Percentiles rank a stretch among this genome's conserved stretches.
Conservation (phyloP, 768 basidiomycete genomes). For the Tephrocybe sp. region DNA sequence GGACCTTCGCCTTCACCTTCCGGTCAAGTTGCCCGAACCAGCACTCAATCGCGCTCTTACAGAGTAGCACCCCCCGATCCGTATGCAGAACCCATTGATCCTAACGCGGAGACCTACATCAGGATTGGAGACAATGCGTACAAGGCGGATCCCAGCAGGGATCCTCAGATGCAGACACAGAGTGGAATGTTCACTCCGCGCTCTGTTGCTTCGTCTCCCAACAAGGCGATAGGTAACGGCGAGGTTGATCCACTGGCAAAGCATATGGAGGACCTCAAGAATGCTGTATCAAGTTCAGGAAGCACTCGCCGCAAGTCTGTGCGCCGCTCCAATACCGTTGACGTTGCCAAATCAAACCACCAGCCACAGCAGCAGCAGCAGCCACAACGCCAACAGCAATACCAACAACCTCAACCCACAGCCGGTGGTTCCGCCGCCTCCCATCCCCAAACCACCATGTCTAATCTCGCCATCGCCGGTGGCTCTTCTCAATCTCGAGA, state of each 20-base stretch:
- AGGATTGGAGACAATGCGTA: slow-evolving; percentile 70
- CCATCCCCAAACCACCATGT: slow-evolving; percentile 26
- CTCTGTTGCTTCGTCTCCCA: slow-evolving; percentile 24
- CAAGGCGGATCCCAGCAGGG: slow-evolving; percentile 61
- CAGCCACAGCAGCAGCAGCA: slow-evolving; percentile 24
- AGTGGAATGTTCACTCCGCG: slow-evolving; percentile 25
- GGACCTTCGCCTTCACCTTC: slow-evolving; percentile 21
- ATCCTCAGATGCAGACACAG: slow-evolving; percentile 52
- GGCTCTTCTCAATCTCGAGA: slow-evolving; percentile 47
- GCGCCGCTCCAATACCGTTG: slow-evolving; percentile 21
- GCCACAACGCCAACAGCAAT: slow-evolving; percentile 19
- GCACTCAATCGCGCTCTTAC: slow-evolving; percentile 19
- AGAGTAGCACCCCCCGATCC: slow-evolving; percentile 43
- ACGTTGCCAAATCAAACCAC: slow-evolving; percentile 15
- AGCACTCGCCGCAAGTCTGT: slow-evolving; percentile 47
- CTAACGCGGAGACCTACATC: slow-evolving; percentile 65
- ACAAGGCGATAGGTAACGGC: slow-evolving; percentile 27
- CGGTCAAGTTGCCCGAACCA: slow-evolving; percentile 15
- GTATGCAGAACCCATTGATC: slow-evolving; percentile 61
- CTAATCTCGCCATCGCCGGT: slow-evolving; percentile 17
- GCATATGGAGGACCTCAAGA: slow-evolving; percentile 63
- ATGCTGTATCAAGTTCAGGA: slow-evolving; percentile 42
- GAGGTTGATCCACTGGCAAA: slow-evolving; percentile 63
- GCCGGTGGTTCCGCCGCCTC: slow-evolving; percentile 39
- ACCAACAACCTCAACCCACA: too few relatives aligned